Evolutionary conservation across 257 asterid genomes (phyloP).

Genomic region (Forsythia suspensa): DNA sequence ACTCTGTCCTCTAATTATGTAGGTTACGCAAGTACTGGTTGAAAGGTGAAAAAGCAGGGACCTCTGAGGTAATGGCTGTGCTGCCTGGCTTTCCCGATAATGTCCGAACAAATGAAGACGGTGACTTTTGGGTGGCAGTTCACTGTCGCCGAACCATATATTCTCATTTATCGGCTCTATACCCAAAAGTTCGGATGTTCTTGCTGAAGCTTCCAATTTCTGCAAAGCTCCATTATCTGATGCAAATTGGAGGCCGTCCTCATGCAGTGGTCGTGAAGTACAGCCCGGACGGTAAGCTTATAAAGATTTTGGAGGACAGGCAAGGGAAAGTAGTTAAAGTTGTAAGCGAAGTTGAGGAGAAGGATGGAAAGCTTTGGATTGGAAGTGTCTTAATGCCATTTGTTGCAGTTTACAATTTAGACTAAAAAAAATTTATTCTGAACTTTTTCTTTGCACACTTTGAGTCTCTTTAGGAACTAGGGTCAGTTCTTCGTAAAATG

Average conservation of each 20-base stretch:
- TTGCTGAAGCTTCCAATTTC: conserved; percentile 78
- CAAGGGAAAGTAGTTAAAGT: conserved; percentile 81
- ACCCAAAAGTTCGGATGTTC: conserved; percentile 51
- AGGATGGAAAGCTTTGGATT: conserved; percentile 89
- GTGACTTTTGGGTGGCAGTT: conserved; percentile 91
- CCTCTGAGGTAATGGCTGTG: conserved; percentile 61
- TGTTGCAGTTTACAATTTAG: conserved; percentile 68
- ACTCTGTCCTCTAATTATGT: background rate
- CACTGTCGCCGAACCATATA: conserved; percentile 69
- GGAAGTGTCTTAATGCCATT: conserved; percentile 90
- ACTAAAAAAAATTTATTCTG: conserved; percentile 11
- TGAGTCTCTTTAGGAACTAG: no score
- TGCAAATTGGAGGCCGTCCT: conserved; percentile 76
- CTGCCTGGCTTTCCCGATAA: conserved; percentile 90
- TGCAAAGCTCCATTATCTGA: conserved; percentile 56
- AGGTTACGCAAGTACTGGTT: conserved; percentile 85
- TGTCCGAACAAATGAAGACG: conserved; percentile 67
- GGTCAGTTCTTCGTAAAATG: no score
- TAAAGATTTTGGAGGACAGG: conserved; percentile 71
- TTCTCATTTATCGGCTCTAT: conserved; percentile 45
- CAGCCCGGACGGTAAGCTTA: conserved; percentile 75
- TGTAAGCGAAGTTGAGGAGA: conserved; percentile 90
- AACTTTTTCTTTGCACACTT: no score
- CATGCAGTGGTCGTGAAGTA: conserved; percentile 67
- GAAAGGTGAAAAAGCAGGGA: conserved; percentile 79